phyloP scores from a whole-genome alignment of 257 asterid genomes.

The Penstemon eatonii region DNA sequence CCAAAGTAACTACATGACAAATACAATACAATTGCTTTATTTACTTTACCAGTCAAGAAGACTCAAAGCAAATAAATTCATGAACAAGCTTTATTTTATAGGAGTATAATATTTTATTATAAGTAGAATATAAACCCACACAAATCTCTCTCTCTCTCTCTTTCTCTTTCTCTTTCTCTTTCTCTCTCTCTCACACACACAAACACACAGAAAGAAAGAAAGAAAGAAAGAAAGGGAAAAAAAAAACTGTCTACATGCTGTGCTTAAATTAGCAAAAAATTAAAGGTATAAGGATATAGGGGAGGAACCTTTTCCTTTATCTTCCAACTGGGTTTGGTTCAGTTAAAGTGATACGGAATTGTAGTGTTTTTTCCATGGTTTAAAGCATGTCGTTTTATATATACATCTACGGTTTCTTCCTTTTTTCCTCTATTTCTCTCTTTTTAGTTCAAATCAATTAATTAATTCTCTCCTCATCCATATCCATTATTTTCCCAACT shows the following conservation, averaged over 20 bases:
- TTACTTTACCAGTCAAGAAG: slow-evolving; percentile 73
- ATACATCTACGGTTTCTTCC: slow-evolving; percentile 36
- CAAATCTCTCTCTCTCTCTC: slow-evolving; percentile 35
- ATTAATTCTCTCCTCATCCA: slow-evolving; percentile 5
- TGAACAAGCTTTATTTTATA: slow-evolving; percentile 25
- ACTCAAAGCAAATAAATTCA: slow-evolving; percentile 27
- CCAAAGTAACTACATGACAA: background rate
- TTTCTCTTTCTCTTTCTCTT: slow-evolving; percentile 23
- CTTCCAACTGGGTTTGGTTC: slow-evolving; percentile 49
- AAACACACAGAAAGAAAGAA: slow-evolving; percentile 11
- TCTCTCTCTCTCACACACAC: slow-evolving; percentile 18
- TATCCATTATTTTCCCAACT: background rate
- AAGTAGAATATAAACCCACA: slow-evolving; percentile 25
- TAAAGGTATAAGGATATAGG: slow-evolving; percentile 36
- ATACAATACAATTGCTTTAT: background rate
- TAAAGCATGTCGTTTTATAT: slow-evolving; percentile 50
- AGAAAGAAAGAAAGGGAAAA: slow-evolving; percentile 13
- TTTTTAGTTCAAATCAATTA: background rate
- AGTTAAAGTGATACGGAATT: slow-evolving; percentile 70
- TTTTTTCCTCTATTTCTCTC: slow-evolving; percentile 16
- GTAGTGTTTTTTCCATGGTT: slow-evolving; percentile 45
- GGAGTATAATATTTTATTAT: slow-evolving; percentile 3
- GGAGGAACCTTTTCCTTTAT: slow-evolving; percentile 67
- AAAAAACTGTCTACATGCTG: slow-evolving; percentile 36
- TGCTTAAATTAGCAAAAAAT: slow-evolving; percentile 63